phyloP scores from a whole-genome alignment of 345 rosid species.

The Mangifera indica region DNA sequence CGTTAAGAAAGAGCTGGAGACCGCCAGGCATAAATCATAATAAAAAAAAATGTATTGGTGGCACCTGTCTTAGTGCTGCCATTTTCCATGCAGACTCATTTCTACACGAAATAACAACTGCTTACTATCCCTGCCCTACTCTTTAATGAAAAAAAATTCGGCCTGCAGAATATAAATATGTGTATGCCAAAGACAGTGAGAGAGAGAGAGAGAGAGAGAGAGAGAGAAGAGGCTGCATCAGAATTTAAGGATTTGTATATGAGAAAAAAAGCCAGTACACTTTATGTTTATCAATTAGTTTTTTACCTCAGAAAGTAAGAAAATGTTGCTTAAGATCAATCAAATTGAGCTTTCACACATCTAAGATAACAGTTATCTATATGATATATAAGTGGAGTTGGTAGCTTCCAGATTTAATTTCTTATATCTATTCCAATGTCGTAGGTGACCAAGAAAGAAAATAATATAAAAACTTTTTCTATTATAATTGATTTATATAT shows the following conservation, averaged over 20 bases:
- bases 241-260: neutral
- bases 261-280: neutral
- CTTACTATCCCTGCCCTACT: neutral
- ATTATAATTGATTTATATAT: too few species aligned
- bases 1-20: neutral
- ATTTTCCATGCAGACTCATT: conserved; percentile 19
- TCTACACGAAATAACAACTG: neutral
- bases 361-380: neutral
- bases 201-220: too few species aligned
- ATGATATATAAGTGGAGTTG: conserved; percentile 16
- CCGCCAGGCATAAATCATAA: neutral
- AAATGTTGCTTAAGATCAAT: neutral
- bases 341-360: neutral
- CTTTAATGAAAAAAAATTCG: neutral
- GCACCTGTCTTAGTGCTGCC: conserved; percentile 19
- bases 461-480: too few species aligned
- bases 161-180: conserved; percentile 22
- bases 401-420: neutral
- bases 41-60: neutral
- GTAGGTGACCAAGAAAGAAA: neutral
- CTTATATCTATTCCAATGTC: neutral
- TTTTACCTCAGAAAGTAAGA: neutral
- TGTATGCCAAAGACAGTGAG: too few species aligned
- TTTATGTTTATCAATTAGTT: neutral
- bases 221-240: neutral